These are phyloP conservation scores for Colletotrichum endophyticum DNA, from an alignment of 2,329 filamentous ascomycete genomes.

Conservation along the genomic window DNA sequence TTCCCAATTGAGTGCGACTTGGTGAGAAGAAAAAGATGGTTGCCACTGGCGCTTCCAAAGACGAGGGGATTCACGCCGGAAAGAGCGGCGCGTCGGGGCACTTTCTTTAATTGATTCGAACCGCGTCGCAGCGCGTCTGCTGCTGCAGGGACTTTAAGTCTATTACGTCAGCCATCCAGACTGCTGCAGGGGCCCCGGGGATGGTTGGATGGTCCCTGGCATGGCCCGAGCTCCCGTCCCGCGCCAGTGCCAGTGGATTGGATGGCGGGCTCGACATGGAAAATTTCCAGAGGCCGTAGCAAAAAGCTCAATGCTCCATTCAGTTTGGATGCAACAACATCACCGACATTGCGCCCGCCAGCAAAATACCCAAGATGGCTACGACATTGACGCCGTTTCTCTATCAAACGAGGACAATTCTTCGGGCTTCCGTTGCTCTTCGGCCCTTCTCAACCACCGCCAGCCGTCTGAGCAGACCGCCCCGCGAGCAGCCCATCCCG, in stretches of 20 bases:
- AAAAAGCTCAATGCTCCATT: background rate
- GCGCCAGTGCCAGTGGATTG: background rate
- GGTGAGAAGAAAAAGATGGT: background rate
- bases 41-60: background rate
- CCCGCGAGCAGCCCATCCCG: constrained; percentile 44
- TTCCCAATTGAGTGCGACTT: background rate
- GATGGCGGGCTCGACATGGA: background rate
- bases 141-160: background rate
- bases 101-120: constrained; percentile 12
- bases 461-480: constrained; percentile 22
- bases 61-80: background rate
- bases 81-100: background rate
- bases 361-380: constrained; percentile 39
- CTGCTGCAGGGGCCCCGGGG: background rate
- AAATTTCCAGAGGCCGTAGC: background rate
- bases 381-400: constrained; percentile 67
- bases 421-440: constrained; percentile 32
- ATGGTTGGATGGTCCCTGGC: background rate
- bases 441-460: constrained; percentile 20
- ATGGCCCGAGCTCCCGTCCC: constrained; percentile 9
- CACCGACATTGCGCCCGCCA: background rate
- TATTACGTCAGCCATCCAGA: constrained; percentile 1
- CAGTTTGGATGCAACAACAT: background rate
- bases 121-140: constrained; percentile 23
- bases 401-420: constrained; percentile 73